Evolutionary conservation across 2,329 filamentous ascomycete species (phyloP).

Genomic region (Dryadomyces quercus-mongolicae): DNA sequence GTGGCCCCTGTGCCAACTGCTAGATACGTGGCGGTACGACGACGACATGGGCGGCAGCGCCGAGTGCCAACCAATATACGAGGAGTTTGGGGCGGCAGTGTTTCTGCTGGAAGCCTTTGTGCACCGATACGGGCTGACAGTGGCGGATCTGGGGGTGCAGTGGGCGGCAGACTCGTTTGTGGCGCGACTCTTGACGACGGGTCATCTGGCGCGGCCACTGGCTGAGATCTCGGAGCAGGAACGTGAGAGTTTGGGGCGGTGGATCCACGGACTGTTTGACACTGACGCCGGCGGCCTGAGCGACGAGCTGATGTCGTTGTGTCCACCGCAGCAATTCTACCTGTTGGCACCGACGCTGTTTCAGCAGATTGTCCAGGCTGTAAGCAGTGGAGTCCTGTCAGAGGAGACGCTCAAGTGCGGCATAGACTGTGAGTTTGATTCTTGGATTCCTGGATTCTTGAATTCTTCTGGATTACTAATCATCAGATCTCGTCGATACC

Average conservation of each 20-base stretch:
- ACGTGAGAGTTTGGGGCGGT: conserved; percentile 53
- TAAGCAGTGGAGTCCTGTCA: conserved; percentile 49
- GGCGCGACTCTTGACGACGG: conserved; percentile 49
- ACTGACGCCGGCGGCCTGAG: conserved; percentile 60
- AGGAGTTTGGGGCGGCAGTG: conserved; percentile 70
- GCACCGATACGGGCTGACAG: conserved; percentile 59
- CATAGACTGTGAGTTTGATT: conserved; percentile 40
- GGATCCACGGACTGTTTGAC: conserved; percentile 69
- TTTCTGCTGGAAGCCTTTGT: conserved; percentile 62
- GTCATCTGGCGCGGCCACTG: conserved; percentile 41
- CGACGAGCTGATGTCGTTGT: conserved; percentile 72
- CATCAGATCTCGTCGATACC: conserved; percentile 59
- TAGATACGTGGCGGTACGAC: conserved; percentile 57
- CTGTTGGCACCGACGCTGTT: conserved; percentile 66
- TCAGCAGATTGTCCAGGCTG: conserved; percentile 60
- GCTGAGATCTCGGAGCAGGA: conserved; percentile 54
- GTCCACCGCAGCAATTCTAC: conserved; percentile 74
- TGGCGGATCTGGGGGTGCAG: conserved; percentile 50
- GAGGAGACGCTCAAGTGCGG: conserved; percentile 63
- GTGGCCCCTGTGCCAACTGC: conserved; percentile 58
- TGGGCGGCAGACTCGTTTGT: conserved; percentile 51
- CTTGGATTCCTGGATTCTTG: not conserved
- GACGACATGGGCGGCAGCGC: conserved; percentile 14
- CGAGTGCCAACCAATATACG: conserved; percentile 76
- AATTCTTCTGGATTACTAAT: not conserved